phyloP scores from a whole-genome alignment of 148 eudicot species.

The Rhododendron henanense region DNA sequence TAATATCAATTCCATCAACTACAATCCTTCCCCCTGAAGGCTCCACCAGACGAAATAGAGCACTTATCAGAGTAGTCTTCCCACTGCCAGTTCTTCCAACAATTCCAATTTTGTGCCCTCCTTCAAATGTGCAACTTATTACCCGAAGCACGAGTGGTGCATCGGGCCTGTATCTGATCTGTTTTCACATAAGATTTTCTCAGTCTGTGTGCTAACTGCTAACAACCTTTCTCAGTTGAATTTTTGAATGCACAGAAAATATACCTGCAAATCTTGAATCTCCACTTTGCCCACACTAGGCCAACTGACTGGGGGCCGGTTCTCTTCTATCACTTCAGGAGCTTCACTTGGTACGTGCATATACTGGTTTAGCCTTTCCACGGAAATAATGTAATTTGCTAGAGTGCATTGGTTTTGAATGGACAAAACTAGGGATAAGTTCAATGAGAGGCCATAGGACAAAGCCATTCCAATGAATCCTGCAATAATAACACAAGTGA shows the following conservation, averaged over 20 bases:
- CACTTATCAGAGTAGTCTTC: conserved; percentile 18
- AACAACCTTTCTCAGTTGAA: neutral
- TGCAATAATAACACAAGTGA: conserved; percentile 24
- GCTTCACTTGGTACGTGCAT: conserved; percentile 91
- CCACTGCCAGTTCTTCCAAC: conserved; percentile 25
- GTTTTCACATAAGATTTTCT: neutral
- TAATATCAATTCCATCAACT: conserved; percentile 15
- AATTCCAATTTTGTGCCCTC: conserved; percentile 20
- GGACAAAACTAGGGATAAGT: conserved; percentile 61
- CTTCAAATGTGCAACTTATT: conserved; percentile 7
- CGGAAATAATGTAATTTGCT: conserved; percentile 78
- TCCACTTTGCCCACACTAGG: conserved; percentile 8
- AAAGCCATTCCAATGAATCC: conserved; percentile 96
- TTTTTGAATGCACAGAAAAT: neutral
- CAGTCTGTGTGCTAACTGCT: neutral
- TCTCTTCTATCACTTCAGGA: conserved; percentile 62
- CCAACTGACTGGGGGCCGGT: neutral
- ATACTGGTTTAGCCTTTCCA: conserved; percentile 87
- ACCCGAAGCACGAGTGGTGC: conserved; percentile 15
- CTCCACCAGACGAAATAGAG: conserved; percentile 14
- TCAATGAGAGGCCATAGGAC: conserved; percentile 89
- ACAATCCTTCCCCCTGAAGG: conserved; percentile 12
- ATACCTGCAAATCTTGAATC: conserved; percentile 9
- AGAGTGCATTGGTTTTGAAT: conserved; percentile 81
- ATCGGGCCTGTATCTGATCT: conserved; percentile 12